Evolutionary conservation across 352 stramenopile species (phyloP), one percentile per base, ranked within the genome.

Genomic region (Globisporangium middletonii): DNA sequence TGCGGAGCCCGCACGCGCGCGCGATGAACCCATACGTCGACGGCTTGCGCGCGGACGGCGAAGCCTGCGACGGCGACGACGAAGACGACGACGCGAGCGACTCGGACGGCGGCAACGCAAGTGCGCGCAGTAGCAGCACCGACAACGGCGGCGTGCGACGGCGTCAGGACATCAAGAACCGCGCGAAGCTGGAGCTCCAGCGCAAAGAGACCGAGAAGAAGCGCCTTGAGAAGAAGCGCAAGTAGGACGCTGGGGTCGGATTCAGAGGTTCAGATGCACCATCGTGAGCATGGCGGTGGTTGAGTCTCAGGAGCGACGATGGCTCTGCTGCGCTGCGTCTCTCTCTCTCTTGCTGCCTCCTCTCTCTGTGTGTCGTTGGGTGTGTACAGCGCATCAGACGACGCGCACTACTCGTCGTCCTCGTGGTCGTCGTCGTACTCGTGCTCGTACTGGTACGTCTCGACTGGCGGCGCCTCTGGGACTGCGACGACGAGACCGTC

Each of bases 401-500:
- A 41, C 5, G 51, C 52, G 13, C 13, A 27, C 50, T 48, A 49
- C 52, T 68, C 43, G 41, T 86, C 57, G 43, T 88, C 70, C 13
- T 90, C 77, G 63, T 81, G 69, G 52, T 93, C 80, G 62, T 94
- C 83, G 30, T 95, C 86, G 66, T 87, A 95, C 70, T 93, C 75
- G 65, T 95, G 85, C 35, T 77, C 70, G 71, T 95, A 95, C 67
- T 75, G 53, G 69, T 89, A 95, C 38, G 74, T 90, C 65, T 94
- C 84, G 43, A 94, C 77, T 27, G 84, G 86, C 35, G 83, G 80
- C 38, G 79, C 79, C 68, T 95, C 86, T 4, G 86, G 86, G 57
- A 95, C 86, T 23, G 83, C 84, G 62, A 95, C 82, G 28, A 95
- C 84, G 43, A 95, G 71, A n/a, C 86, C 86, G 65, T 95, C 76